phyloP scores from a whole-genome alignment of 2,329 filamentous ascomycete genomes.

The Gnomoniopsis sp. region DNA sequence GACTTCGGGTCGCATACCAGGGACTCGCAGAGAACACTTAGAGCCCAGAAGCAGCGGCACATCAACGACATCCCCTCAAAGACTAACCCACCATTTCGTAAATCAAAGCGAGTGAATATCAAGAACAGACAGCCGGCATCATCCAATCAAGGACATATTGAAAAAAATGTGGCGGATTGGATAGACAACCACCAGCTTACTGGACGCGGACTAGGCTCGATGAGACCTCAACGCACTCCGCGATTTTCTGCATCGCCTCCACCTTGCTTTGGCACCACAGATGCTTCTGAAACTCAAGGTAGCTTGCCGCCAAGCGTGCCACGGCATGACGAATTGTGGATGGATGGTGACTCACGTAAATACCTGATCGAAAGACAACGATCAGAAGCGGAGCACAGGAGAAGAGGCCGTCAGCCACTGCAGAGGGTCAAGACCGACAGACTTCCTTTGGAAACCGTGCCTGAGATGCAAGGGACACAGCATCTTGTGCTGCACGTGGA shows the following conservation, averaged over 20 bases:
- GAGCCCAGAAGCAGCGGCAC: not conserved
- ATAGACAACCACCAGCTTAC: not conserved
- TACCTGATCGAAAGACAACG: conserved; percentile 22
- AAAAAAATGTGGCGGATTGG: not conserved
- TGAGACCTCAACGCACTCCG: not conserved
- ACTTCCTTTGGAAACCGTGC: conserved; percentile 24
- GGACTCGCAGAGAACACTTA: not conserved
- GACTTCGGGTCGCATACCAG: not conserved
- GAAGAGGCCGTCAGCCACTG: conserved; percentile 15
- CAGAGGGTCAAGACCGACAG: conserved; percentile 22
- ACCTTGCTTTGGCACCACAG: not conserved
- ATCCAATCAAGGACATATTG: no score
- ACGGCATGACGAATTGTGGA: not conserved
- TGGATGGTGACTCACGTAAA: conserved; percentile 13
- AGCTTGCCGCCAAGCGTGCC: not conserved
- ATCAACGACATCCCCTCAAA: not conserved
- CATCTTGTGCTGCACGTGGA: conserved; percentile 17
- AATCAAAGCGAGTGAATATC: conserved; percentile 8
- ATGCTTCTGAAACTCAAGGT: not conserved
- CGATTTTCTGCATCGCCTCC: not conserved
- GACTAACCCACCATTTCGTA: conserved; percentile 10
- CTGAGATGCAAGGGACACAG: conserved; percentile 13
- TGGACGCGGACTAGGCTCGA: not conserved
- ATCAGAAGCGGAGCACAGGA: conserved; percentile 14
- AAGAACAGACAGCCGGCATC: not conserved